These are phyloP conservation scores for Cynara cardunculus DNA, from an alignment of 129 eudicot species.

Conservation along the genomic window DNA sequence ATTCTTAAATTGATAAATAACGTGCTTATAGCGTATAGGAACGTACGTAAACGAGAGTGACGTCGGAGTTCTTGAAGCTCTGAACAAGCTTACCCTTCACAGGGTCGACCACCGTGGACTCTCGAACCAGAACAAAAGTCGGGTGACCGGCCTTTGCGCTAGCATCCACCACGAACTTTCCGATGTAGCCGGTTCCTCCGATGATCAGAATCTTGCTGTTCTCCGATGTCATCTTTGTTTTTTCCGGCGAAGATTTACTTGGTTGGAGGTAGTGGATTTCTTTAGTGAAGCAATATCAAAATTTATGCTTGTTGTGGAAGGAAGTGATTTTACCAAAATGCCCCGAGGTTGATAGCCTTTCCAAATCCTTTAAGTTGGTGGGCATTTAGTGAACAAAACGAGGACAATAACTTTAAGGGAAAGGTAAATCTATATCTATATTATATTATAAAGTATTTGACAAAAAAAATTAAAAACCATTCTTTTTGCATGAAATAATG, in stretches of 20 bases:
- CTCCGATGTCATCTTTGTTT: slow-evolving; percentile 33
- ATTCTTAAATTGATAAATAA: neutral
- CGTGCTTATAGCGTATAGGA: neutral
- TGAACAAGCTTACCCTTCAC: slow-evolving; percentile 50
- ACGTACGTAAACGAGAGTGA: slow-evolving; percentile 45
- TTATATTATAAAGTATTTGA: too few relatives aligned
- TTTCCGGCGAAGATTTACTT: neutral
- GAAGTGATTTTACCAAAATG: neutral
- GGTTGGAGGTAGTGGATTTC: neutral
- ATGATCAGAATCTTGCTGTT: slow-evolving; percentile 63
- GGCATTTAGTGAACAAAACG: neutral
- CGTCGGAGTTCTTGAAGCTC: slow-evolving; percentile 57
- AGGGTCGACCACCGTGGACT: slow-evolving; percentile 50
- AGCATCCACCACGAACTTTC: slow-evolving; percentile 59
- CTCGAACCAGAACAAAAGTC: slow-evolving; percentile 55
- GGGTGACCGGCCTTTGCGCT: slow-evolving; percentile 63
- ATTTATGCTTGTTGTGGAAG: slow-evolving; percentile 18
- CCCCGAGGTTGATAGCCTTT: slow-evolving; percentile 2
- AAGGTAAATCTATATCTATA: too few relatives aligned
- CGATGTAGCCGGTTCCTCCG: slow-evolving; percentile 82
- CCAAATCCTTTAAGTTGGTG: neutral
- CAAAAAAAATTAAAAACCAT: too few relatives aligned
- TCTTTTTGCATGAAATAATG: too few relatives aligned
- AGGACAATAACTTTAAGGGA: neutral
- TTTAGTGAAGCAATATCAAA: neutral